Conservation (phyloP, 202 grass and related monocot genomes). For the Sporobolus alterniflorus region DNA sequence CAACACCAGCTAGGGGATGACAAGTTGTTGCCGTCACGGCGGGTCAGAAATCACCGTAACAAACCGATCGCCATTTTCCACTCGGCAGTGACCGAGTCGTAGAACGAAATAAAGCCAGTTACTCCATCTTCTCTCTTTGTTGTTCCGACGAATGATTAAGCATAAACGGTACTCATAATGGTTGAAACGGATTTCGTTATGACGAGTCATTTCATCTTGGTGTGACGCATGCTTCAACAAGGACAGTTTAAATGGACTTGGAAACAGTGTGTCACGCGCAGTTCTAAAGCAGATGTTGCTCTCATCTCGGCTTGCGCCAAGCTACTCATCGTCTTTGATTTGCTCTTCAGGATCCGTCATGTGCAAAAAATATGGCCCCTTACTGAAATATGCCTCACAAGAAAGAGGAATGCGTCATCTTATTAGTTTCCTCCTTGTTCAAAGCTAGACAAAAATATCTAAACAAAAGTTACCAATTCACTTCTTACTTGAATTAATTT, state of each 20-base stretch:
- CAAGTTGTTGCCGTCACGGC: too few species aligned
- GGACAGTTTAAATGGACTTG: neutral
- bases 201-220: conserved; percentile 10
- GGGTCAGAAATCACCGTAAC: neutral
- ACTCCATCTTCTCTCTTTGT: too few species aligned
- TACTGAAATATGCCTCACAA: neutral
- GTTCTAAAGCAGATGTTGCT: neutral
- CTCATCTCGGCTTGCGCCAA: neutral
- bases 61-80: neutral
- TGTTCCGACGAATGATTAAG: too few species aligned
- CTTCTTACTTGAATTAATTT: neutral
- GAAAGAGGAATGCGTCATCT: neutral
- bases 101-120: too few species aligned
- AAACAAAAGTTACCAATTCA: neutral
- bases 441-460: neutral
- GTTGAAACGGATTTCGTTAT: neutral
- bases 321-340: neutral
- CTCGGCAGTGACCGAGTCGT: too few species aligned
- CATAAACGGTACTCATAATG: neutral
- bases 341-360: neutral
- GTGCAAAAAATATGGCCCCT: neutral
- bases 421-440: too few species aligned
- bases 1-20: neutral
- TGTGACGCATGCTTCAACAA: conserved; percentile 11
- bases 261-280: neutral